These are phyloP conservation scores for Fusarium papillatum DNA, from an alignment of 2,329 filamentous ascomycete genomes.

Conservation along the genomic window DNA sequence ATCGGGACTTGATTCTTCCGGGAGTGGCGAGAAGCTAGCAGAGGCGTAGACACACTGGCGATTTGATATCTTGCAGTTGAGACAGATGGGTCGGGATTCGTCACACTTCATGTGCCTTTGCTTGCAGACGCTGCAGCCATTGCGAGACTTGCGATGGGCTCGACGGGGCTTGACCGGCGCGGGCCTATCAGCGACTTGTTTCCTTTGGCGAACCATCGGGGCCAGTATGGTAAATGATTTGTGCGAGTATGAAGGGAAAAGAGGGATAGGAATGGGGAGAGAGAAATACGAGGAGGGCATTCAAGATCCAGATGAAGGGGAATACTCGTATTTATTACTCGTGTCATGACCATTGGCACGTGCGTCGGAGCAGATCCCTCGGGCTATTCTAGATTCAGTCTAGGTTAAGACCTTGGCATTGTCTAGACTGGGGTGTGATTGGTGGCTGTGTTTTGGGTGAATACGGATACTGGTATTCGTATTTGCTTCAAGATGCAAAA, in stretches of 20 bases:
- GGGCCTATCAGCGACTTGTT: not conserved
- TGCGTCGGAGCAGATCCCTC: not conserved
- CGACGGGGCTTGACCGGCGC: not conserved
- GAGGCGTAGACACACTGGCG: not conserved
- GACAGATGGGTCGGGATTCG: not conserved
- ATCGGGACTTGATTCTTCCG: not conserved
- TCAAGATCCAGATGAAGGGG: not conserved
- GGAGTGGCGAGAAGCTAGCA: not conserved
- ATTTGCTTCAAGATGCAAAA: not conserved
- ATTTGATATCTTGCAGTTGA: not conserved
- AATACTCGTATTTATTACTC: not conserved
- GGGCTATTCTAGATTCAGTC: not conserved
- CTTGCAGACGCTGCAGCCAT: not conserved
- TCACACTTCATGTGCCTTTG: not conserved
- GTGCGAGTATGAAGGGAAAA: not conserved
- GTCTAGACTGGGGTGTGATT: not conserved
- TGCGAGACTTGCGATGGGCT: not conserved
- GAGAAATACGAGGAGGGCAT: not conserved
- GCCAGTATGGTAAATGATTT: too few relatives aligned
- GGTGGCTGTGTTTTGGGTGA: not conserved
- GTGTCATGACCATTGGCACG: not conserved
- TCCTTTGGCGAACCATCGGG: not conserved
- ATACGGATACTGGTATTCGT: not conserved
- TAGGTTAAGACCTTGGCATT: not conserved
- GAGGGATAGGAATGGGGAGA: not conserved